Evolutionary conservation across 108 stramenopile genomes (phyloP).

Genomic region (Cyclotella atomus): DNA sequence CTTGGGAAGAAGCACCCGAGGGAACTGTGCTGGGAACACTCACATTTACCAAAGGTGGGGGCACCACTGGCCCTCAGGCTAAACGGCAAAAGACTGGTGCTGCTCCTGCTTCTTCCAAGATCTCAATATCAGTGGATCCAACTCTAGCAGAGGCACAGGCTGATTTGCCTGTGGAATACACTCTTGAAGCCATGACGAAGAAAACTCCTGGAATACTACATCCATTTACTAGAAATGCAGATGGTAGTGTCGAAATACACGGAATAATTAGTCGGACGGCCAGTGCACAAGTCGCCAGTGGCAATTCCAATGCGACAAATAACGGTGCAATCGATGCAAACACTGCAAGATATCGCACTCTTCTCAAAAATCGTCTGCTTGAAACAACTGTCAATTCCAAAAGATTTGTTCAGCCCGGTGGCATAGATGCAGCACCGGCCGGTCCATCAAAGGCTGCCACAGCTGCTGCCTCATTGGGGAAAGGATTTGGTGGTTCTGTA

Average conservation of each 20-base stretch:
- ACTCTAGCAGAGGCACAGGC: conserved; percentile 38
- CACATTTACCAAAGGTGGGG: conserved; percentile 77
- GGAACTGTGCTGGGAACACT: conserved; percentile 84
- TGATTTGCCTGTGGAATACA: conserved; percentile 79
- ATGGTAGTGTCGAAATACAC: conserved; percentile 74
- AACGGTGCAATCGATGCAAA: conserved; percentile 21
- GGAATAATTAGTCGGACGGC: conserved; percentile 76
- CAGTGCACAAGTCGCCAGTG: conserved; percentile 72
- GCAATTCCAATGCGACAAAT: conserved; percentile 4
- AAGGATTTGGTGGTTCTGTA: conserved; percentile 80
- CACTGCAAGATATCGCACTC: conserved; percentile 61
- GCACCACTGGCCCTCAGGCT: conserved; percentile 19
- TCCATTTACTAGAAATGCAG: conserved; percentile 70
- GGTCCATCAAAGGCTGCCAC: conserved; percentile 50
- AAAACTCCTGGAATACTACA: conserved; percentile 71
- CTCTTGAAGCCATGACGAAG: conserved; percentile 85
- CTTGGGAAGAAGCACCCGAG: conserved; percentile 78
- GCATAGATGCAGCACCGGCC: conserved; percentile 55
- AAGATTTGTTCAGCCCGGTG: conserved; percentile 84
- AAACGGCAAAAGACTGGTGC: conserved; percentile 30
- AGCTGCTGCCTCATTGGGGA: conserved; percentile 44
- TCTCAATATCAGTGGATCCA: conserved; percentile 30
- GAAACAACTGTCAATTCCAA: conserved; percentile 70
- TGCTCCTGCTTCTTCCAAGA: conserved; percentile 24
- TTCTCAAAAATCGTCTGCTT: conserved; percentile 73